Percentiles rank a stretch among this genome's conserved stretches.
Evolutionary conservation across 2,329 filamentous ascomycete species (phyloP).

Genomic region (Cylindrodendrum hubeiense): DNA sequence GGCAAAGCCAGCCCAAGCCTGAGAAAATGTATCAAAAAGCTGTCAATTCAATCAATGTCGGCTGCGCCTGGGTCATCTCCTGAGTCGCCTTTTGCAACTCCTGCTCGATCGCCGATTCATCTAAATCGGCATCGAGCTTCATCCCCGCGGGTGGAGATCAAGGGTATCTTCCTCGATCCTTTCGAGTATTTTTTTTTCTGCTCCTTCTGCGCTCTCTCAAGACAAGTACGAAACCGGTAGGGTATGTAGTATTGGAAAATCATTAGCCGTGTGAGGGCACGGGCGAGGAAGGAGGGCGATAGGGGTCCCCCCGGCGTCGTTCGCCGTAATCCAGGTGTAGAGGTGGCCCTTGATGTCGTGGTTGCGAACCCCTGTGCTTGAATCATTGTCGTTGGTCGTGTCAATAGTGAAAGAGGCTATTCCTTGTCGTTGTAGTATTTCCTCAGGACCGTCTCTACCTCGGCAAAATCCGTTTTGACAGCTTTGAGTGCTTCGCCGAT

Average conservation of each 20-base stretch:
- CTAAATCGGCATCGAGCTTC: constrained; percentile 15
- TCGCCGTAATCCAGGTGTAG: not conserved
- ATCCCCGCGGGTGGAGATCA: constrained; percentile 15
- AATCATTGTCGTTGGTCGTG: constrained; percentile 5
- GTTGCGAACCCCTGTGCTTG: not conserved
- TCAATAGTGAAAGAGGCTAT: not conserved
- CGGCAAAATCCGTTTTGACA: constrained; percentile 82
- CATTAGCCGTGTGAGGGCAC: constrained; percentile 11
- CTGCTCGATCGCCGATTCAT: constrained; percentile 21
- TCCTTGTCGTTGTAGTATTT: constrained; percentile 67
- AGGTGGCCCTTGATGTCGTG: not conserved
- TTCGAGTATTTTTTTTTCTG: constrained; percentile 12
- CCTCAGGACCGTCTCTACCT: constrained; percentile 77
- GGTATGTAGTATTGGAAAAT: constrained; percentile 20
- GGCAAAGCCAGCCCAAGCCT: constrained; percentile 7
- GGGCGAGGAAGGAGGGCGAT: constrained; percentile 1
- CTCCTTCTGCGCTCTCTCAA: constrained; percentile 7
- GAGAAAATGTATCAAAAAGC: constrained; percentile 6
- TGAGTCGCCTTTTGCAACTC: constrained; percentile 12
- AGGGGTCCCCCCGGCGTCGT: not conserved
- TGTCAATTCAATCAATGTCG: constrained; percentile 20
- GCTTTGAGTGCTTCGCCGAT: constrained; percentile 77
- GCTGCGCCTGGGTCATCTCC: constrained; percentile 1
- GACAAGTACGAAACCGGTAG: constrained; percentile 14
- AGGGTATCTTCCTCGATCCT: constrained; percentile 24